phyloP scores from a whole-genome alignment of 768 basidiomycete species.

The Suillus paluster region DNA sequence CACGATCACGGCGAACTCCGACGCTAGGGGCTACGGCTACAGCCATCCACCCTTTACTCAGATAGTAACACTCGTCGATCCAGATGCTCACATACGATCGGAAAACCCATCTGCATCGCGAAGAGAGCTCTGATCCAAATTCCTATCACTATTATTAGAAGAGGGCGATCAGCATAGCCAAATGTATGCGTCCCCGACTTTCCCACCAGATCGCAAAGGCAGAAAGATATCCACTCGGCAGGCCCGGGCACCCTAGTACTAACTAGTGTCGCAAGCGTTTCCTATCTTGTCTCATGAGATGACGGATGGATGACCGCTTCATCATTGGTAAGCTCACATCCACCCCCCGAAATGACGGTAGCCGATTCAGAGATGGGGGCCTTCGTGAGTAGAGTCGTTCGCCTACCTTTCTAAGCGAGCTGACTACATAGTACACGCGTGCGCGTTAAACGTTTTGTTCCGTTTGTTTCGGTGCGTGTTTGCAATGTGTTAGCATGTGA shows the following conservation, averaged over 20 bases:
- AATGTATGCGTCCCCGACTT: too few relatives aligned
- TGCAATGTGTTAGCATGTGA: neutral
- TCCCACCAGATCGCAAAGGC: neutral
- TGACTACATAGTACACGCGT: neutral
- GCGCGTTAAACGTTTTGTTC: too few relatives aligned
- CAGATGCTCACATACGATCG: too few relatives aligned
- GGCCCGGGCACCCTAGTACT: neutral
- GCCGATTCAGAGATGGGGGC: neutral
- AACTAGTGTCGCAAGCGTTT: neutral
- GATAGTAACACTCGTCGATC: too few relatives aligned
- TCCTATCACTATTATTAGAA: too few relatives aligned
- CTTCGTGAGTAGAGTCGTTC: neutral
- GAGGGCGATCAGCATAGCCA: neutral
- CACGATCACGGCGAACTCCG: neutral
- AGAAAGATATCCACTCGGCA: neutral
- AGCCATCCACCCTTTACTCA: too few relatives aligned
- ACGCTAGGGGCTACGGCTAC: neutral
- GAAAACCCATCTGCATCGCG: too few relatives aligned
- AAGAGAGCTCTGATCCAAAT: too few relatives aligned
- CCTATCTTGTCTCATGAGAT: neutral
- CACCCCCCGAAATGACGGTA: neutral
- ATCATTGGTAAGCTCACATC: neutral
- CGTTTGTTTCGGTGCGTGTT: neutral
- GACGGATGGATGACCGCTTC: neutral
- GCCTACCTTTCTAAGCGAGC: neutral